Base-by-base conservation (phyloP, 306 rosid genomes). In the Datisca glomerata region DNA sequence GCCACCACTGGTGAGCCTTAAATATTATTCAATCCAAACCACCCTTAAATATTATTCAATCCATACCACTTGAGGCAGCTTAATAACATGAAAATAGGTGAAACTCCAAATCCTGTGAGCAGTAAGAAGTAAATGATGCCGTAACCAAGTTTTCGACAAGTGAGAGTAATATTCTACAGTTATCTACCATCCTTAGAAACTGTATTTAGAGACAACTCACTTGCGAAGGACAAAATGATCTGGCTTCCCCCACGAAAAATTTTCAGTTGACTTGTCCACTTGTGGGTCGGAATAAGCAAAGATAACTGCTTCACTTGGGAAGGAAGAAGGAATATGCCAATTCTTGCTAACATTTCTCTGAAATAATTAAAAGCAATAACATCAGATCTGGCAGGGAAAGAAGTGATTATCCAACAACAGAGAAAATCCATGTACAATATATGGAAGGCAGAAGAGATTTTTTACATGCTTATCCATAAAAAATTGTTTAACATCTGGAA, bases 321-420 rank as follows among this genome's bases (percentile, higher is more conserved):
- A 87, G 47, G 85, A 63, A 35, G 72, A 51, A 47, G 97, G 93
- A 41, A 87, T 74, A 39, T 87, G 93, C 97, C 97, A 87, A 68
- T 87, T 87, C 79, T 87, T 87, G 85, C 97, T 87, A 58, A 87
- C 78, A 64, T 87, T 87, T 72, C 97, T 87, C 97, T 87, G 75
- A 43, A 56, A 38, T 51, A 47, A 39, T 38, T 24, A 19, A 28
- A 60, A 45, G 18, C n/a, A 47, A 50, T 29, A 18, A 6, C n/a
- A 14, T 51, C 27, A 35, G 36, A 34, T 43, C 31, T 51, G 24
- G 49, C 12, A 60, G 21, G 15, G 37, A 53, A 40, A 45, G 32
- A 6, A 11, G 41, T 49, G 25, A 43, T 24, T 31, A 35, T 18
- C 32, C 33, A 61, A 55, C 36, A 43, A 43, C 21, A 25, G 24